Evolutionary conservation across 2,329 filamentous ascomycete species (phyloP).

Genomic region (Mollisiaceae sp.): DNA sequence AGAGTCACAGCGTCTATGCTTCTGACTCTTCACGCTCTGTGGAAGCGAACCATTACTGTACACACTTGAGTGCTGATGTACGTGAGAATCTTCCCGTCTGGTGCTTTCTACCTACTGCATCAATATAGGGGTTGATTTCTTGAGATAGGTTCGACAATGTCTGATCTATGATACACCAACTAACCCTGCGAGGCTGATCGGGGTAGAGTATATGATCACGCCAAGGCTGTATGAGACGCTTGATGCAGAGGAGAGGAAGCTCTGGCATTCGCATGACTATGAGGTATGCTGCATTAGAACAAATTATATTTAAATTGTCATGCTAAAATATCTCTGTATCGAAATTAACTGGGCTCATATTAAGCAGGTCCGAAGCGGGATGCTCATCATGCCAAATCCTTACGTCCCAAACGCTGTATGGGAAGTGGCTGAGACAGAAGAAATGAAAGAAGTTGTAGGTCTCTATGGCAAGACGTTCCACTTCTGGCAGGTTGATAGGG

Average conservation of each 20-base stretch:
- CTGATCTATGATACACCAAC: constrained; percentile 78
- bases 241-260: constrained; percentile 66
- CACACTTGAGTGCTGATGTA: constrained; percentile 74
- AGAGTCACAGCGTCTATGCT: constrained; percentile 58
- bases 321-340: background rate
- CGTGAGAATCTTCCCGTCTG: constrained; percentile 24
- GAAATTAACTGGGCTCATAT: background rate
- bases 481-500: constrained; percentile 83
- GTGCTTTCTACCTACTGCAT: background rate
- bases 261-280: constrained; percentile 72
- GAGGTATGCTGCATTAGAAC: constrained; percentile 72
- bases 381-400: constrained; percentile 76
- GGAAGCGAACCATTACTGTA: constrained; percentile 85
- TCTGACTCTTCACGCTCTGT: constrained; percentile 62
- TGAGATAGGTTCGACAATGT: constrained; percentile 64
- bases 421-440: constrained; percentile 77
- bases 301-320: constrained; percentile 72
- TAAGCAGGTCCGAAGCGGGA: constrained; percentile 52
- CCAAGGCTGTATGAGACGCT: constrained; percentile 70
- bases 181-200: constrained; percentile 74
- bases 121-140: background rate
- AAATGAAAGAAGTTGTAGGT: constrained; percentile 77
- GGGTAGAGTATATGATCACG: constrained; percentile 77
- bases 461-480: constrained; percentile 87
- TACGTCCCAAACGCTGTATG: constrained; percentile 64